Base-by-base conservation (phyloP, 2,329 filamentous ascomycete genomes). In the Stagonosporopsis vannaccii region DNA sequence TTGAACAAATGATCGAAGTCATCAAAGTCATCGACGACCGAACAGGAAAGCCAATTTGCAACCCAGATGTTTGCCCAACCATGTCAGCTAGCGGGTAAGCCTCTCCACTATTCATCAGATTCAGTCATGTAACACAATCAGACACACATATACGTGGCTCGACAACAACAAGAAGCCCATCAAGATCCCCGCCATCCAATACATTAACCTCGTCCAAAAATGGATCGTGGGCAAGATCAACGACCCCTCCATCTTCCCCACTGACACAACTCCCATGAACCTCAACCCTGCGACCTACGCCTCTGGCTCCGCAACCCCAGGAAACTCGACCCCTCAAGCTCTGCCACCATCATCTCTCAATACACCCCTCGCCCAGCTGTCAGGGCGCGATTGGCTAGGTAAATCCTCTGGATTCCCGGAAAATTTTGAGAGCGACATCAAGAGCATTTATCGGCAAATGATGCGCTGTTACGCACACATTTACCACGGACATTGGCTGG, bases 211-310 rank as follows among this genome's bases (percentile, higher is more conserved):
- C 23, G 96, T 98, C 75, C 93, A 97, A 79, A 91, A 94, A 71
- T 98, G 94, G 93, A 96, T 98, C 74, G 90, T 91, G 26, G 92
- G 92, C 78, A 98, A 98, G 80, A 92, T 97, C 62, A 91, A 95
- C 69, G 93, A 98, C 75, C 87, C 87, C 45, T 85, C 85, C 72
- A 91, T 96, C 78, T 97, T 98, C 79, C 94, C 94, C 6, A 97
- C 92, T 37, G 92, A 95, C 68, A 87, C 89, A 6, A 85, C 88
- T 35, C 85, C 85, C 39, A 83, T 90, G 44, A 90, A 89, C 17
- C 88, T 85, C 64, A 81, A 87, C 40, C 84, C 87, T 40, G 80
- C 84, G 15, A 82, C 82, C 43, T 86, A 83, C 60, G 77, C 82
- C 15, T 80, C 84, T 25, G 81, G 81, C 51, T 83, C 86, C 56